Percentiles rank a stretch among this genome's conserved stretches.
phyloP scores from a whole-genome alignment of 129 eudicot species.

The Centella asiatica region DNA sequence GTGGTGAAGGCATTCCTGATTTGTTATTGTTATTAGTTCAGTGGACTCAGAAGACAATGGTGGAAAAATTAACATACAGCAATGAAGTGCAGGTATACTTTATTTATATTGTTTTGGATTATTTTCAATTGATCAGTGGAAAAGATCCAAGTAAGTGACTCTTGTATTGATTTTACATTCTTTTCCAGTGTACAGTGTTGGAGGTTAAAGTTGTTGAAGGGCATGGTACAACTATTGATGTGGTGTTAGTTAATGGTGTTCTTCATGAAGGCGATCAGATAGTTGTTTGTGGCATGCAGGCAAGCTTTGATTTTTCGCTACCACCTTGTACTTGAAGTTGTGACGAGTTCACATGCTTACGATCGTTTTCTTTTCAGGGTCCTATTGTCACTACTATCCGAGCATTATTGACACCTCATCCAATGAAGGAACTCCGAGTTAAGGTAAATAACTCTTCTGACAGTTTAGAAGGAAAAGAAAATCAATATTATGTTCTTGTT shows the following conservation, averaged over 20 bases:
- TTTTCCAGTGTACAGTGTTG: constrained; percentile 86
- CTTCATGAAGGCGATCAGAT: constrained; percentile 98
- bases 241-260: constrained; percentile 88
- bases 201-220: constrained; percentile 99
- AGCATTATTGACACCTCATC: constrained; percentile 90
- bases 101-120: background rate
- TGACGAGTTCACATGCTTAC: too few relatives aligned
- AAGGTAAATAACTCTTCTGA: constrained; percentile 38
- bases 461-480: background rate
- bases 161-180: constrained; percentile 8
- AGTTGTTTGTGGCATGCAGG: constrained; percentile 98
- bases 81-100: constrained; percentile 58
- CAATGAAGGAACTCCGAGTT: constrained; percentile 95
- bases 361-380: constrained; percentile 35
- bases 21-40: constrained; percentile 62
- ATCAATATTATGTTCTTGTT: background rate
- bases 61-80: constrained; percentile 70
- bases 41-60: constrained; percentile 96
- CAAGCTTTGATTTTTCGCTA: too few relatives aligned
- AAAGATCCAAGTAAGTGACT: background rate
- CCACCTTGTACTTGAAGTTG: too few relatives aligned
- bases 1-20: constrained; percentile 98
- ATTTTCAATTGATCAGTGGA: background rate
- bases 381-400: constrained; percentile 76
- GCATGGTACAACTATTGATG: constrained; percentile 94